Evolutionary conservation across 78 protist species (phyloP), one percentile per base, ranked within the genome.

Genomic region (Polysphondylium violaceum): DNA sequence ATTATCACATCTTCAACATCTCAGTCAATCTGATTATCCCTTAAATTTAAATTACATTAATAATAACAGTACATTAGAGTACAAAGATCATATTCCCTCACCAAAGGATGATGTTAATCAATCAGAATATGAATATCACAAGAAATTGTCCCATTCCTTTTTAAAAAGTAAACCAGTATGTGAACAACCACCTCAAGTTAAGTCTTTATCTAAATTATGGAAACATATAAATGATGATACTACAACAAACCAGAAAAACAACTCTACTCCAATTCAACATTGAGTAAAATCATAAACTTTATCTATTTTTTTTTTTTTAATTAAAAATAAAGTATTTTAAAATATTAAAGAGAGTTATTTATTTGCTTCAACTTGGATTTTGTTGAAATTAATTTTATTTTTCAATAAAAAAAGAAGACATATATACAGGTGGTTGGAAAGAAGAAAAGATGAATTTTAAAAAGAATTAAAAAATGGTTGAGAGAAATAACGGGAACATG

Each of bases 151-250:
- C 1, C 16, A 21, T 38, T 31, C 9, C 23, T 36, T 1, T 21
- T 19, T 9, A 35, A 33, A 14, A 64, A 36, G 31, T 33, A 61
- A 33, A n/a, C n/a, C n/a, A n/a, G n/a, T n/a, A n/a, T n/a, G n/a
- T n/a, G 33, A 14, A 27, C 17, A 64, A 7, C 31, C 16, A 35
- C 25, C 41, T 5, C 47, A 43, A 65, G 43, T 40, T 19, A 53
- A 53, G 12, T 16, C 17, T 68, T 31, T 68, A 31, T 31, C 55
- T n/a, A 17, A 27, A 43, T 68, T 68, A 43, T 68, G 76, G 76
- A 68, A 68, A 27, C 16, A 36, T 11, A 7, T 68, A 43, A 12
- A 68, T 9, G 76, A 68, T 27, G 35, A 68, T 43, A n/a, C 53
- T 35, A n/a, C 23, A 5, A 65, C 14, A 7, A n/a, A n/a, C 2